Evolutionary conservation across 192 early-diverging fungal genomes (phyloP).

Genomic region (Coemansia sp.): DNA sequence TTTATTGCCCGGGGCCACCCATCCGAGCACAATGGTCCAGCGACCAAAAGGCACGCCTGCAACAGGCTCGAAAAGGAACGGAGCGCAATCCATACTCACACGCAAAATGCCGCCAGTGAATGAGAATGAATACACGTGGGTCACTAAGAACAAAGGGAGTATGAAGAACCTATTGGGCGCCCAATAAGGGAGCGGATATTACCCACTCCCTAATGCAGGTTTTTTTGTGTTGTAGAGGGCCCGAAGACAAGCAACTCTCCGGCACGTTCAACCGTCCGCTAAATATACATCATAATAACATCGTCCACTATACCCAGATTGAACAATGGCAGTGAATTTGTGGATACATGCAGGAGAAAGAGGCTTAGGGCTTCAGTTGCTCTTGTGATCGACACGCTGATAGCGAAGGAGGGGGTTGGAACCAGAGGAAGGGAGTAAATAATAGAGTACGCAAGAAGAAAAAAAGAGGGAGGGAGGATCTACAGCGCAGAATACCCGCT

Average conservation of each 20-base stretch:
- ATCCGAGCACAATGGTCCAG: neutral
- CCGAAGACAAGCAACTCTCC: neutral
- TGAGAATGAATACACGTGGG: constrained; percentile 2
- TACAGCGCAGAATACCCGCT: neutral
- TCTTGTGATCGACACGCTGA: neutral
- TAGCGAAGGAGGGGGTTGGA: neutral
- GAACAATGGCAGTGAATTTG: constrained; percentile 6
- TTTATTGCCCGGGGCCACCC: neutral
- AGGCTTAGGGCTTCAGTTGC: constrained; percentile 5
- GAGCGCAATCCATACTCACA: neutral
- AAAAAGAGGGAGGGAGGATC: neutral
- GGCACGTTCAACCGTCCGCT: constrained; percentile 2
- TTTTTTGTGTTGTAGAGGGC: neutral
- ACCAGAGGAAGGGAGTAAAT: neutral
- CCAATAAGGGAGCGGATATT: constrained; percentile 2
- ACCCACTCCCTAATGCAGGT: neutral
- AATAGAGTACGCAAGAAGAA: neutral
- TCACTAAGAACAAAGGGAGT: constrained; percentile 8
- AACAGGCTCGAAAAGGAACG: constrained; percentile 1
- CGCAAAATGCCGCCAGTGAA: neutral
- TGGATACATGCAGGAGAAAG: constrained; percentile 5
- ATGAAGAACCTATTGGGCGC: neutral
- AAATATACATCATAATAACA: neutral
- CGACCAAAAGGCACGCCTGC: neutral
- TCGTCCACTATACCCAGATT: neutral